Conservation (phyloP, 371 early-diverging fungal species). For the Caulochytrium protostelioides region DNA sequence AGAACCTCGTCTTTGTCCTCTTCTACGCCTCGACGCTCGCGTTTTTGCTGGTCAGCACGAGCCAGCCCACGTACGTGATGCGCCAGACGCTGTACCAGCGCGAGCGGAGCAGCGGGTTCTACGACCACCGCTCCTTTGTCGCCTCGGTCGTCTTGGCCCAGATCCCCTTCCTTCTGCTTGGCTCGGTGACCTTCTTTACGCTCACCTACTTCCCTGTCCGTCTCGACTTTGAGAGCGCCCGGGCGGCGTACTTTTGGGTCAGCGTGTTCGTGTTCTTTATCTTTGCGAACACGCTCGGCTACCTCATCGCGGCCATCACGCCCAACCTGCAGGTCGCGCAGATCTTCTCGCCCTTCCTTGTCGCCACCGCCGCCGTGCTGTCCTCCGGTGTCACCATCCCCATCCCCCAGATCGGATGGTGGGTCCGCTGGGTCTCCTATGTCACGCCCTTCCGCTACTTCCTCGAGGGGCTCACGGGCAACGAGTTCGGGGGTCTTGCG, state of each 20-base stretch:
- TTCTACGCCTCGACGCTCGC: conserved; percentile 44
- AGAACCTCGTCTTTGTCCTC: conserved; percentile 47
- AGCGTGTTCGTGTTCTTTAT: conserved; percentile 34
- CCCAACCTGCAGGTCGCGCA: conserved; percentile 37
- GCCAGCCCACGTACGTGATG: conserved; percentile 46
- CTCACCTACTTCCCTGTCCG: conserved; percentile 51
- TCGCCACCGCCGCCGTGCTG: conserved; percentile 39
- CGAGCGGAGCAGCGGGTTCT: conserved; percentile 46
- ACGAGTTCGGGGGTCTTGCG: conserved; percentile 32
- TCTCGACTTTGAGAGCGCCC: conserved; percentile 22
- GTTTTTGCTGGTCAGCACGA: conserved; percentile 41
- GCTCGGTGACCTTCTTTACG: conserved; percentile 34
- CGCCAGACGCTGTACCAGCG: conserved; percentile 47
- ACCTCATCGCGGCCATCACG: conserved; percentile 40
- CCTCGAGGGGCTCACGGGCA: conserved; percentile 48
- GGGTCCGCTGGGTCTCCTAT: conserved; percentile 58
- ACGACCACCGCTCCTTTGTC: conserved; percentile 44
- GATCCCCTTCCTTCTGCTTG: conserved; percentile 34
- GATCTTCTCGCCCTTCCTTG: conserved; percentile 48
- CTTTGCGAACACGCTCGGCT: conserved; percentile 47
- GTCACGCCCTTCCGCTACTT: conserved; percentile 52
- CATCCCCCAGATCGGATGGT: conserved; percentile 57
- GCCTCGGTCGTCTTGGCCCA: conserved; percentile 31
- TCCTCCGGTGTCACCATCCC: conserved; percentile 54
- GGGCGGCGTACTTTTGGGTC: conserved; percentile 39